These are phyloP conservation scores for Aeschynomene evenia DNA, from an alignment of 306 rosid species.

Conservation along the genomic window DNA sequence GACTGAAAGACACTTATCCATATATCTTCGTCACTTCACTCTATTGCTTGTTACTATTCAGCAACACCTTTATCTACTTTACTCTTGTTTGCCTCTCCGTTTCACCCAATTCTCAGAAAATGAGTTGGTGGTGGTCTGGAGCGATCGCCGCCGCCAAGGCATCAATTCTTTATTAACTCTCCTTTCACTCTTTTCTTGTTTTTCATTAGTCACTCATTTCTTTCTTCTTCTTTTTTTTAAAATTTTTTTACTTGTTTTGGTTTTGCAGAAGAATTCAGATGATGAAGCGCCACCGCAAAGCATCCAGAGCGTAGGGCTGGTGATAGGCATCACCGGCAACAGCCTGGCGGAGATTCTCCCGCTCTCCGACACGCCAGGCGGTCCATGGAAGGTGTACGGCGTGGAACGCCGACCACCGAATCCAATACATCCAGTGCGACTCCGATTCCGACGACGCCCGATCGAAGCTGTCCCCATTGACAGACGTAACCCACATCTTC, in stretches of 20 bases:
- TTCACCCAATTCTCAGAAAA: neutral
- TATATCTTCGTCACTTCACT: no score
- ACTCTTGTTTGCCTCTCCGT: no score
- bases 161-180: neutral
- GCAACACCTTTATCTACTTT: no score
- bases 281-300: constrained; percentile 46
- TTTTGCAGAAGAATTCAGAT: constrained; percentile 51
- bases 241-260: no score
- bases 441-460: constrained; percentile 49
- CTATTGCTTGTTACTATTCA: no score
- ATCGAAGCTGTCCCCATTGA: constrained; percentile 53
- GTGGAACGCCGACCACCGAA: constrained; percentile 66
- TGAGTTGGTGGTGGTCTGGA: constrained; percentile 51
- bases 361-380: constrained; percentile 68
- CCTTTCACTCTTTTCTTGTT: neutral
- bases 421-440: constrained; percentile 71
- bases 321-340: constrained; percentile 73
- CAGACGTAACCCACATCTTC: constrained; percentile 72
- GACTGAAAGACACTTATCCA: no score
- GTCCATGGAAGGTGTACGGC: constrained; percentile 82
- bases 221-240: neutral
- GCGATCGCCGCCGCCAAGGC: constrained; percentile 45
- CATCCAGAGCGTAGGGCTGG: constrained; percentile 49
- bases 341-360: constrained; percentile 86
- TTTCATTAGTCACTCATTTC: neutral